These are phyloP conservation scores for Laburnicola sp. DNA, from an alignment of 2,329 filamentous ascomycete species.

Conservation along the genomic window DNA sequence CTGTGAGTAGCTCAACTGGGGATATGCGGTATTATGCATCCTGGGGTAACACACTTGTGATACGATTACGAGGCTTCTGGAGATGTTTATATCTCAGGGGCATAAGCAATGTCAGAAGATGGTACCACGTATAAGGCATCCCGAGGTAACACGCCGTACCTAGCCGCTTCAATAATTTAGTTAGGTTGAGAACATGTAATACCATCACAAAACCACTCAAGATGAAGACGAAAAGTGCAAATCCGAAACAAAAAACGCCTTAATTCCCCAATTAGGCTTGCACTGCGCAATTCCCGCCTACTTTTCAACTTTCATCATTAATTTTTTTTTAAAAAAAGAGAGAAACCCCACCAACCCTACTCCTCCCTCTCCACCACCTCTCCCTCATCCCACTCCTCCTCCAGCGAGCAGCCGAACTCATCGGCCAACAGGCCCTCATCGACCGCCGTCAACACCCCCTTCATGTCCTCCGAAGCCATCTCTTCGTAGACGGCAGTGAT, in stretches of 20 bases:
- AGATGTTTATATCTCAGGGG: no score
- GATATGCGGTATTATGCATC: neutral
- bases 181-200: neutral
- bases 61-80: no score
- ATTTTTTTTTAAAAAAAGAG: neutral
- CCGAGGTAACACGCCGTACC: neutral
- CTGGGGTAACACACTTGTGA: neutral
- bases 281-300: no score
- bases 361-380: slow-evolving; percentile 27
- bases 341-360: neutral
- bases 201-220: neutral
- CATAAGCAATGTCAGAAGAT: no score
- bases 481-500: slow-evolving; percentile 49
- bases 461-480: slow-evolving; percentile 47
- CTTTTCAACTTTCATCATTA: neutral
- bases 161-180: no score
- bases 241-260: neutral
- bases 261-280: neutral
- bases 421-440: slow-evolving; percentile 45
- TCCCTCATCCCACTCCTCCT: slow-evolving; percentile 38
- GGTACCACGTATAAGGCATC: no score
- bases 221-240: neutral
- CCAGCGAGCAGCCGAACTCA: slow-evolving; percentile 34
- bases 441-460: slow-evolving; percentile 48
- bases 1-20: no score